Base-by-base conservation (phyloP, 2,329 filamentous ascomycete species). In the Pseudocercospora crystallina region DNA sequence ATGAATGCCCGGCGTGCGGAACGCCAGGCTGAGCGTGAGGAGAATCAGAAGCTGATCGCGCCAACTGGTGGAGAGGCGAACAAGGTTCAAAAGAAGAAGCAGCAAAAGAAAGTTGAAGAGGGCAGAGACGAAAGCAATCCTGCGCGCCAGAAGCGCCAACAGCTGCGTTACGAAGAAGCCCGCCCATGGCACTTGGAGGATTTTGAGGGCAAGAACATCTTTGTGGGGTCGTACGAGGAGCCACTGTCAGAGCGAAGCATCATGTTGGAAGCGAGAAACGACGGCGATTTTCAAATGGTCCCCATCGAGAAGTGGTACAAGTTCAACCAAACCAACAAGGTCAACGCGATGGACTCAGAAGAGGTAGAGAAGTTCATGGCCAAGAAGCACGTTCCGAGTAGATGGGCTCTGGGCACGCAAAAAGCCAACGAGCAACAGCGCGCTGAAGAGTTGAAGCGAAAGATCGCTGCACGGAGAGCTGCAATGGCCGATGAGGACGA, bases 121-220 rank as follows among this genome's bases (percentile, higher is more conserved):
- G 87, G 89, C 65, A 85, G 89, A 60, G 82, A 87, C n/a, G 88
- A 95, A 50, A 82, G 84, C 66, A 84, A 83, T 1, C 80, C 80
- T 73, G 75, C 94, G 80, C 79, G 95, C 79, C 75, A 83, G 83
- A 72, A 86, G 52, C 75, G 75, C 43, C 76, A 79, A 36, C 76
- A 82, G 52, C 73, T 85, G 36, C 81, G 91, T 57, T 99, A 97
- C 60, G 94, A 97, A 68, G 94, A 99, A 70, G 90, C 92, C 3
- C 76, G 96, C 43, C 94, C 94, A 5, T 99, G 94, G 94, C 91
- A 96, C 68, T 72, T 99, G 32, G 94, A 99, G 68, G 94, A 99
- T 69, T 95, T 91, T 35, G 92, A 99, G 64, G 90, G 90, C 58
- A 96, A 92, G 69, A 92, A 96, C 62, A 87, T 89, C 2, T 97